phyloP scores from a whole-genome alignment of 2,329 filamentous ascomycete genomes.

The Colletotrichum sp. region DNA sequence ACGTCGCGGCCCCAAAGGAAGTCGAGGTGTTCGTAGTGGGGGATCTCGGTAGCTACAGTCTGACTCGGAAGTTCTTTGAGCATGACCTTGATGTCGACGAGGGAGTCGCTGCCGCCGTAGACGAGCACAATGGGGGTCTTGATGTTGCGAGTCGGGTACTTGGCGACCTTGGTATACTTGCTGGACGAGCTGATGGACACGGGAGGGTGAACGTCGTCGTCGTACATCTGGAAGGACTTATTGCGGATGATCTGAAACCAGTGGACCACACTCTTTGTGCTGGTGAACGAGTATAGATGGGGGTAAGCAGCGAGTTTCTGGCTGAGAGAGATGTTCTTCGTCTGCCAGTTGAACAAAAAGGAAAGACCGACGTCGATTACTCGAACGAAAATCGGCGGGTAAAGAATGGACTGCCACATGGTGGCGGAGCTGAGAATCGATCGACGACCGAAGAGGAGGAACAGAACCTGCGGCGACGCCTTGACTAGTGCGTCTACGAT shows the following conservation, averaged over 20 bases:
- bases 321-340: slow-evolving; percentile 79
- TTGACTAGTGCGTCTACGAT: slow-evolving; percentile 94
- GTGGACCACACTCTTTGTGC: slow-evolving; percentile 95
- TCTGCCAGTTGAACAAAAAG: slow-evolving; percentile 91
- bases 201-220: slow-evolving; percentile 87
- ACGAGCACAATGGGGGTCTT: slow-evolving; percentile 92
- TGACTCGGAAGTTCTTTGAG: slow-evolving; percentile 83
- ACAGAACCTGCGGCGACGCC: slow-evolving; percentile 89
- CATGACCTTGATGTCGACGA: slow-evolving; percentile 95
- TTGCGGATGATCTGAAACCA: slow-evolving; percentile 99
- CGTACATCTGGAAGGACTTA: slow-evolving; percentile 97
- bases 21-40: slow-evolving; percentile 95
- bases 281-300: slow-evolving; percentile 95
- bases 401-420: slow-evolving; percentile 97
- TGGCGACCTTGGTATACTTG: slow-evolving; percentile 95
- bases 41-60: slow-evolving; percentile 85
- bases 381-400: slow-evolving; percentile 90
- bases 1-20: slow-evolving; percentile 94
- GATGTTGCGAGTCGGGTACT: slow-evolving; percentile 96
- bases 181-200: slow-evolving; percentile 72
- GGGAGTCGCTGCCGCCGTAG: slow-evolving; percentile 90
- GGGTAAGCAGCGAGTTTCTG: slow-evolving; percentile 97
- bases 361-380: slow-evolving; percentile 82
- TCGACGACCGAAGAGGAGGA: slow-evolving; percentile 88
- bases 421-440: slow-evolving; percentile 92